Conservation (phyloP, 78 protist genomes). For the Pelomyxa schiedti region DNA sequence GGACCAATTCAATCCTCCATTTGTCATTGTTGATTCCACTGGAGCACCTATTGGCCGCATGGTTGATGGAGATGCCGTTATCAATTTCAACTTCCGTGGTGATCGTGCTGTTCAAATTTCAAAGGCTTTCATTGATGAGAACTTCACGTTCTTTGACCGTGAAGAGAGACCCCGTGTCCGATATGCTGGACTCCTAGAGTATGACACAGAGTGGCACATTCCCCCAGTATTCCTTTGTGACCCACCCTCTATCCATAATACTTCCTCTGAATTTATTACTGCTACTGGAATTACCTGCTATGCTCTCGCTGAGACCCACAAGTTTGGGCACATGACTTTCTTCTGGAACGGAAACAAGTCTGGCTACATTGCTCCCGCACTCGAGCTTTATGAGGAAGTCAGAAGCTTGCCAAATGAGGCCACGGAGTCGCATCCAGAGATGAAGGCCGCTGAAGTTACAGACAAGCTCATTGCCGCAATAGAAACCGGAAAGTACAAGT, state of each 20-base stretch:
- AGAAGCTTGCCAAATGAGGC: not conserved
- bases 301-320: constrained; percentile 61
- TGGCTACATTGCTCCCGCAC: constrained; percentile 10
- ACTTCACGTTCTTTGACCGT: constrained; percentile 18
- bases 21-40: constrained; percentile 7
- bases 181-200: constrained; percentile 49
- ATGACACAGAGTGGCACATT: constrained; percentile 35
- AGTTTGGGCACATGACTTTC: constrained; percentile 65
- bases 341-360: constrained; percentile 57
- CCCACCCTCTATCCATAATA: constrained; percentile 11
- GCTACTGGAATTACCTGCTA: not conserved
- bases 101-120: constrained; percentile 47
- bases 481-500: constrained; percentile 3
- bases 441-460: constrained; percentile 56
- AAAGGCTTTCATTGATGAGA: constrained; percentile 19
- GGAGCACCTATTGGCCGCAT: constrained; percentile 26
- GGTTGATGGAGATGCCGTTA: constrained; percentile 35
- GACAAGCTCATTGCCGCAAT: constrained; percentile 19
- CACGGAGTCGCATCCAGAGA: constrained; percentile 34
- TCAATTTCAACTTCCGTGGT: constrained; percentile 42
- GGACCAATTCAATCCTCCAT: constrained; percentile 40
- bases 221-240: constrained; percentile 19
- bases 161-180: constrained; percentile 11
- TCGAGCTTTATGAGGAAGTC: constrained; percentile 4
- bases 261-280: not conserved